Percentiles rank a stretch among this genome's conserved stretches.
Evolutionary conservation across 345 rosid genomes (phyloP).

Genomic region (Limnanthes douglasii): DNA sequence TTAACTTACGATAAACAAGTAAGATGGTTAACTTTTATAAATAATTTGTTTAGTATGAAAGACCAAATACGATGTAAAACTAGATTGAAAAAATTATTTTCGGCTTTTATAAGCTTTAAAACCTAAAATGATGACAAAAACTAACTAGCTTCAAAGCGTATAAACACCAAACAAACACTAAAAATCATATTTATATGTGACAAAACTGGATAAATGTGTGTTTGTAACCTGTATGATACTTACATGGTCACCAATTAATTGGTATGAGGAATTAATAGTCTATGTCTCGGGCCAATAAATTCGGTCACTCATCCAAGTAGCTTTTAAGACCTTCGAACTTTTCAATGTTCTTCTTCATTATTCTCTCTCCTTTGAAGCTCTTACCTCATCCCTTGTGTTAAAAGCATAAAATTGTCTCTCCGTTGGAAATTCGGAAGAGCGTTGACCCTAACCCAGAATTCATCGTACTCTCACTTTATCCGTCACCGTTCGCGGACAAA

Average conservation of each 20-base stretch:
- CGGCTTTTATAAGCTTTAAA: no score
- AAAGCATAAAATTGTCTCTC: slow-evolving; percentile 62
- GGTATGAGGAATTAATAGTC: slow-evolving; percentile 38
- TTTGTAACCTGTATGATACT: slow-evolving; percentile 53
- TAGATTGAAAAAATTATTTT: no score
- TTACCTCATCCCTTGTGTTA: slow-evolving; percentile 58
- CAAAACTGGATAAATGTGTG: no score
- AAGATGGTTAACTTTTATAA: no score
- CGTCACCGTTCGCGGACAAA: slow-evolving; percentile 62
- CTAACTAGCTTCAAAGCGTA: no score
- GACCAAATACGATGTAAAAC: no score
- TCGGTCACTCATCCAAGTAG: slow-evolving; percentile 82
- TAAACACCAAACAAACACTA: neutral
- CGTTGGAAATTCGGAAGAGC: slow-evolving; percentile 51
- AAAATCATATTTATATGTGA: no score
- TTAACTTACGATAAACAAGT: no score
- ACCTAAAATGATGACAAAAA: no score
- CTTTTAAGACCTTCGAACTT: slow-evolving; percentile 46
- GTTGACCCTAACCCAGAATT: slow-evolving; percentile 65
- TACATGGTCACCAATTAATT: slow-evolving; percentile 65
- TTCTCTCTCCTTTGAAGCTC: slow-evolving; percentile 39
- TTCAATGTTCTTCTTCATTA: slow-evolving; percentile 27
- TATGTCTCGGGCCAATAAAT: slow-evolving; percentile 83
- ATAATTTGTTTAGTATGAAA: no score
- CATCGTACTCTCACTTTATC: slow-evolving; percentile 66